Evolutionary conservation across 2,329 filamentous ascomycete species (phyloP).

Genomic region (Stachybotrys chartarum): DNA sequence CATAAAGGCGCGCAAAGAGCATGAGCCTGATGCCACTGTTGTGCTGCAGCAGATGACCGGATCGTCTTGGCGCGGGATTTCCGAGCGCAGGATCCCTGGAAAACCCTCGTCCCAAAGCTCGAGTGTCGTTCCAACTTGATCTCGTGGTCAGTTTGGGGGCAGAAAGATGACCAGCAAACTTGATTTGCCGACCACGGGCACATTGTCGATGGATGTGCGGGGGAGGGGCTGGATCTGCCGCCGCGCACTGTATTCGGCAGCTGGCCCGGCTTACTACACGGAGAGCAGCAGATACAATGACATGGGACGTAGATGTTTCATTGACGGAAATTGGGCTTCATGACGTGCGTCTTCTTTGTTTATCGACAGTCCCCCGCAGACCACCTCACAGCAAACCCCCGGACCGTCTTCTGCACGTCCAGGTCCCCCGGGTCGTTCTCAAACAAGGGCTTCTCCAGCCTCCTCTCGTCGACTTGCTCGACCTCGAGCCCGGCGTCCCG

Average conservation of each 20-base stretch:
- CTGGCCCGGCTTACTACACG: neutral
- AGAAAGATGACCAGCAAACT: neutral
- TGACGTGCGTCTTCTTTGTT: too few relatives aligned
- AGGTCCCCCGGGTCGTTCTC: slow-evolving; percentile 83
- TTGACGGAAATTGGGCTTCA: too few relatives aligned
- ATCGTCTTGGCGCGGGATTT: neutral
- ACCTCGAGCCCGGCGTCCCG: slow-evolving; percentile 65
- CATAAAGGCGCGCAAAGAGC: too few relatives aligned
- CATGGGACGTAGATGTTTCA: too few relatives aligned
- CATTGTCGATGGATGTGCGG: neutral
- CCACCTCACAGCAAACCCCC: slow-evolving; percentile 70
- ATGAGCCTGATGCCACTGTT: too few relatives aligned
- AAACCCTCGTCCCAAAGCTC: neutral
- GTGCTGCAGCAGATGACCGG: neutral
- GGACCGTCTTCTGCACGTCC: slow-evolving; percentile 73
- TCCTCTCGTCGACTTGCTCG: slow-evolving; percentile 71
- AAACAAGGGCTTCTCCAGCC: slow-evolving; percentile 83
- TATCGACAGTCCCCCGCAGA: slow-evolving; percentile 24
- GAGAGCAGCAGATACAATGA: too few relatives aligned
- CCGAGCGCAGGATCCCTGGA: neutral
- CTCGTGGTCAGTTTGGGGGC: neutral
- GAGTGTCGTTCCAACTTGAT: neutral
- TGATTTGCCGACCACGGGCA: neutral
- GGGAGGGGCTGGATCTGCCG: neutral
- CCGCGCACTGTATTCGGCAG: neutral